Evolutionary conservation across 2,329 filamentous ascomycete genomes (phyloP), one percentile per base, ranked within the genome.

Genomic region (Bipolaris cookei): DNA sequence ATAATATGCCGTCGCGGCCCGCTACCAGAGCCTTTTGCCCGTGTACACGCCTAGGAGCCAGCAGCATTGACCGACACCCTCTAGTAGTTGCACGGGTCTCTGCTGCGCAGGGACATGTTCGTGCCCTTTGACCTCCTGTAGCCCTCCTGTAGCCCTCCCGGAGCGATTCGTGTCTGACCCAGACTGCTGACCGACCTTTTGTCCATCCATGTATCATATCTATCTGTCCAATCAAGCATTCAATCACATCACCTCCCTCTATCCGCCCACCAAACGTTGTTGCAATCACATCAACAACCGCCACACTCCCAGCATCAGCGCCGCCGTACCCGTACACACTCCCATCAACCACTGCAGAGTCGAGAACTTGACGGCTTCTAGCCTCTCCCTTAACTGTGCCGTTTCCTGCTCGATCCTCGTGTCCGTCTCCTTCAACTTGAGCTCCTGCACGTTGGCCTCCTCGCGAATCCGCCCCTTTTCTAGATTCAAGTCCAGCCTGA

Each of bases 341-440:
- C 86, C 86, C 89, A 98, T 97, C 66, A 99, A 81, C 95, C 95
- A 99, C 82, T 99, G 95, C 76, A 99, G 78, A 34, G 95, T 98
- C 74, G 92, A 92, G 79, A 98, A 98, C 83, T 99, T 99, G 77
- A 99, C 95, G 66, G 92, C 90, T 80, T 99, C 95, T 45, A 99
- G 83, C 79, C 96, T 89, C 82, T 98, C 95, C 65, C 92, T 83
- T 73, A 99, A 77, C 30, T 90, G 90, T 38, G 57, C 94, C 51
- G 95, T 92, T 82, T 98, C 95, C 80, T 98, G 94, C 82, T 99
- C 95, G 71, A 99, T 98, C 79, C 96, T 89, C 56, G 93, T 97
- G 81, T 99, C 95, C 11, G 95, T 98, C 84, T 99, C 95, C 82
- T 97, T 97, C 71, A 99, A 92, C 82, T 97, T 96, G 78, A 99